phyloP scores from a whole-genome alignment of 1,284 basidiomycete genomes.

The Trichosporon sp. region DNA sequence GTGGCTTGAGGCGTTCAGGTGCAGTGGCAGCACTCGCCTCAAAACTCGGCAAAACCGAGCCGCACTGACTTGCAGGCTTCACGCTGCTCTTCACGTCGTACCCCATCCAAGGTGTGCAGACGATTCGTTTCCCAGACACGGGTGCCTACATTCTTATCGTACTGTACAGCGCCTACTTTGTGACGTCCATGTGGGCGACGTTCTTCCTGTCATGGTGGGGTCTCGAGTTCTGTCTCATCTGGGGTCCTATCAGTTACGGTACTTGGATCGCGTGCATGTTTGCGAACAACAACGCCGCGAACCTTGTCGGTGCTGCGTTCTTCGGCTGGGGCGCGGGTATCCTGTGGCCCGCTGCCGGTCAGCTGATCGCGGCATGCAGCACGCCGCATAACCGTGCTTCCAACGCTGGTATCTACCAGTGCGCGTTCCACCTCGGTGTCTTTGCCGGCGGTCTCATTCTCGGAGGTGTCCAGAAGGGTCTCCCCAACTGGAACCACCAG shows the following conservation, averaged over 20 bases:
- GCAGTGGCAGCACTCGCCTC: background rate
- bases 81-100: slow-evolving; percentile 27
- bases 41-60: background rate
- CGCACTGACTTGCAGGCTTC: slow-evolving; percentile 14
- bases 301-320: slow-evolving; percentile 30
- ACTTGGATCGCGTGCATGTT: slow-evolving; percentile 33
- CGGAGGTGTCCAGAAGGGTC: slow-evolving; percentile 28
- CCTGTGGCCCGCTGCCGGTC: slow-evolving; percentile 30
- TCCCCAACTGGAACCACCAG: slow-evolving; percentile 31
- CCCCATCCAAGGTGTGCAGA: slow-evolving; percentile 32
- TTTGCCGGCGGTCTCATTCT: slow-evolving; percentile 30
- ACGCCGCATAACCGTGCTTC: slow-evolving; percentile 30
- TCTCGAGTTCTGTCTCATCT: slow-evolving; percentile 28
- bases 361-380: slow-evolving; percentile 29
- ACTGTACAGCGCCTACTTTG: slow-evolving; percentile 30
- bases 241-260: slow-evolving; percentile 28
- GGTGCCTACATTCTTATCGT: slow-evolving; percentile 33
- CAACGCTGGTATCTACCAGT: slow-evolving; percentile 34
- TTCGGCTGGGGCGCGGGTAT: slow-evolving; percentile 31
- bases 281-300: slow-evolving; percentile 27
- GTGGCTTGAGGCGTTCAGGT: background rate
- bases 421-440: slow-evolving; percentile 30
- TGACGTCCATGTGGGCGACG: slow-evolving; percentile 31
- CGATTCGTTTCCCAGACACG: slow-evolving; percentile 31
- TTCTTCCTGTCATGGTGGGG: slow-evolving; percentile 33